Evolutionary conservation across 2,329 filamentous ascomycete genomes (phyloP).

Genomic region (Arthrobotrys iridis): DNA sequence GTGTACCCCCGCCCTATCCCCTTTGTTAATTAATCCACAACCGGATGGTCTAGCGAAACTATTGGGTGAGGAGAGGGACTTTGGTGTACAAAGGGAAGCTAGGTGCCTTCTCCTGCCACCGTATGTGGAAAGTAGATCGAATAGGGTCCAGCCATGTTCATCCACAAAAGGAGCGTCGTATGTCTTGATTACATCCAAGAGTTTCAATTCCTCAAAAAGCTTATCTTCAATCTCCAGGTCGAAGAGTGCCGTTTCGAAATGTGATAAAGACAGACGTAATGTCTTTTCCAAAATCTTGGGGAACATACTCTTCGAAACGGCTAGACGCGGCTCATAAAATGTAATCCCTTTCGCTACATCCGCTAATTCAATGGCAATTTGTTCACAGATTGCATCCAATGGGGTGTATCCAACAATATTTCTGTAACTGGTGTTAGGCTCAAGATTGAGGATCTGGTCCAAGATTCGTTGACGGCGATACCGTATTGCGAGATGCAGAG

Average conservation of each 20-base stretch:
- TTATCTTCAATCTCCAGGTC: not conserved
- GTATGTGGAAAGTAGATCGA: not conserved
- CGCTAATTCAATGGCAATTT: not conserved
- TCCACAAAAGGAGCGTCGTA: not conserved
- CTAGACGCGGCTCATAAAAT: not conserved
- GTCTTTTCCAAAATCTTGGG: not conserved
- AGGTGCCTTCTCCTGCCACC: not conserved
- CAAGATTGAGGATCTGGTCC: not conserved
- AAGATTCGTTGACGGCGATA: not conserved
- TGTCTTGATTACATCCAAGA: not conserved
- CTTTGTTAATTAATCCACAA: not conserved
- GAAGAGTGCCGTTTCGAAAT: conserved; percentile 9
- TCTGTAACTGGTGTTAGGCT: not conserved
- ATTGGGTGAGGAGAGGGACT: not conserved
- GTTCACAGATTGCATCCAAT: not conserved
- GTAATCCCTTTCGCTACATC: not conserved
- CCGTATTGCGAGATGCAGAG: conserved; percentile 14
- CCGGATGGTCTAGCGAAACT: not conserved
- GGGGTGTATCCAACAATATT: conserved; percentile 18
- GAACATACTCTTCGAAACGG: not conserved
- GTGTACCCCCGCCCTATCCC: no score
- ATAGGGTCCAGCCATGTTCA: conserved; percentile 14
- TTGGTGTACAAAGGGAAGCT: not conserved
- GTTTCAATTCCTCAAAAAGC: not conserved
- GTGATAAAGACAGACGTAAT: not conserved